These are phyloP conservation scores for Suillus placidus DNA, from an alignment of 768 basidiomycete genomes.

Conservation along the genomic window DNA sequence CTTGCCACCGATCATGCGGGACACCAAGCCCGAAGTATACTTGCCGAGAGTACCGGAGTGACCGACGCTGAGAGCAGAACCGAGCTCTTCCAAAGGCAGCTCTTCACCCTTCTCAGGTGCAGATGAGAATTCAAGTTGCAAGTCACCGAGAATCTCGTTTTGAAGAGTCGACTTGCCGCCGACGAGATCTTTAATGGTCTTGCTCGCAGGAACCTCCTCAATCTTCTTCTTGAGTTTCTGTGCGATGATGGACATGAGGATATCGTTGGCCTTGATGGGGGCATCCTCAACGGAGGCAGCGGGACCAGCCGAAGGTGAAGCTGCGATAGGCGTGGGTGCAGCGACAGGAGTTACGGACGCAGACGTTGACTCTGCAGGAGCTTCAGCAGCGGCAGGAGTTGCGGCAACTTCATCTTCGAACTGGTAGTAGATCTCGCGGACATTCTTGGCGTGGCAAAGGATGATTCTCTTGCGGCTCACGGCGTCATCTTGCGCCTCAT, in stretches of 20 bases:
- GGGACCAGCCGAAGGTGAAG: constrained; percentile 57
- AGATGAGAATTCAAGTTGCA: constrained; percentile 92
- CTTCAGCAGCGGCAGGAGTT: constrained; percentile 37
- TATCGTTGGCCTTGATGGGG: constrained; percentile 89
- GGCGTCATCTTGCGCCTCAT: constrained; percentile 88
- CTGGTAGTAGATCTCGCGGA: constrained; percentile 96
- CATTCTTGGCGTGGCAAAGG: constrained; percentile 92
- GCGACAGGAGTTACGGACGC: constrained; percentile 44
- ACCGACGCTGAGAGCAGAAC: constrained; percentile 77
- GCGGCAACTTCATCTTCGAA: constrained; percentile 83
- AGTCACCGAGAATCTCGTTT: constrained; percentile 97
- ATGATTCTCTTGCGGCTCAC: constrained; percentile 77
- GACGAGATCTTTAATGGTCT: constrained; percentile 98
- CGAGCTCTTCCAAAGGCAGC: constrained; percentile 93
- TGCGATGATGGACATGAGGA: constrained; percentile 85
- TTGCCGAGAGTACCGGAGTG: constrained; percentile 90
- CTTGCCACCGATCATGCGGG: constrained; percentile 91
- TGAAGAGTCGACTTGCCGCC: constrained; percentile 98
- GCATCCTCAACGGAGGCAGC: constrained; percentile 84
- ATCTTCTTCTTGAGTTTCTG: constrained; percentile 98
- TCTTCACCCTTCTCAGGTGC: constrained; percentile 99
- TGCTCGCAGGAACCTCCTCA: constrained; percentile 84
- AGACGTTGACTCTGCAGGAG: constrained; percentile 36
- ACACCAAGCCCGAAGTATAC: constrained; percentile 87
- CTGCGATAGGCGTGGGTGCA: constrained; percentile 43